phyloP scores from a whole-genome alignment of 768 basidiomycete genomes.

The Chlorophyllum brunneum region DNA sequence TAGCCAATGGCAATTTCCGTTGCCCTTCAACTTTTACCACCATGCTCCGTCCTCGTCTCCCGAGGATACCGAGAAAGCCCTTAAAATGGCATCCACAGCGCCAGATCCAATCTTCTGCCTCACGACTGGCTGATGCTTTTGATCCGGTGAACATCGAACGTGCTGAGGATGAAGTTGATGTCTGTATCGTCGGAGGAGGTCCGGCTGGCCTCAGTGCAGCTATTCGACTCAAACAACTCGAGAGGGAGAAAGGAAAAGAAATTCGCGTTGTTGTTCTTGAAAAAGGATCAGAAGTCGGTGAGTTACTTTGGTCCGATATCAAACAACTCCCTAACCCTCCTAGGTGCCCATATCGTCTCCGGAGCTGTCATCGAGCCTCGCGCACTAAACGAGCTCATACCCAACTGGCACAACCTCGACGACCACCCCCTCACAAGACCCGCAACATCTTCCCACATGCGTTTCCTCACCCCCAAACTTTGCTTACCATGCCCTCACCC shows the following conservation, averaged over 20 bases:
- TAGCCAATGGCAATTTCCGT: neutral
- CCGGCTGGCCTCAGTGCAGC: constrained; percentile 96
- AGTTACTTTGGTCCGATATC: neutral
- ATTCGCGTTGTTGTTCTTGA: constrained; percentile 92
- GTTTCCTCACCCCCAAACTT: constrained; percentile 66
- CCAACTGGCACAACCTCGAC: constrained; percentile 64
- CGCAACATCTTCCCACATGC: constrained; percentile 79
- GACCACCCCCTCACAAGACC: constrained; percentile 79
- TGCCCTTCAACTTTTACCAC: neutral
- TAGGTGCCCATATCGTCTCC: constrained; percentile 92
- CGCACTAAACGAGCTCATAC: constrained; percentile 87
- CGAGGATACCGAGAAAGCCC: neutral
- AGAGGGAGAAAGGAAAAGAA: constrained; percentile 72
- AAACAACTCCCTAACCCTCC: neutral
- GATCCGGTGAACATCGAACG: constrained; percentile 69
- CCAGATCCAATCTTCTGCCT: neutral
- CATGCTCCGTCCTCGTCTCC: constrained; percentile 1
- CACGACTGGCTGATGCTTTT: constrained; percentile 21
- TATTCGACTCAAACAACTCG: constrained; percentile 91
- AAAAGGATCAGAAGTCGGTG: constrained; percentile 91
- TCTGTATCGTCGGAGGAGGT: constrained; percentile 95
- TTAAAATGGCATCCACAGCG: neutral
- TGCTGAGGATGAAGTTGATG: constrained; percentile 89
- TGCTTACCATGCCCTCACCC: constrained; percentile 90
- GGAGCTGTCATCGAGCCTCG: constrained; percentile 94